Conservation (phyloP, 2,329 filamentous ascomycete species). For the Ceratocystis cacaofunesta region DNA sequence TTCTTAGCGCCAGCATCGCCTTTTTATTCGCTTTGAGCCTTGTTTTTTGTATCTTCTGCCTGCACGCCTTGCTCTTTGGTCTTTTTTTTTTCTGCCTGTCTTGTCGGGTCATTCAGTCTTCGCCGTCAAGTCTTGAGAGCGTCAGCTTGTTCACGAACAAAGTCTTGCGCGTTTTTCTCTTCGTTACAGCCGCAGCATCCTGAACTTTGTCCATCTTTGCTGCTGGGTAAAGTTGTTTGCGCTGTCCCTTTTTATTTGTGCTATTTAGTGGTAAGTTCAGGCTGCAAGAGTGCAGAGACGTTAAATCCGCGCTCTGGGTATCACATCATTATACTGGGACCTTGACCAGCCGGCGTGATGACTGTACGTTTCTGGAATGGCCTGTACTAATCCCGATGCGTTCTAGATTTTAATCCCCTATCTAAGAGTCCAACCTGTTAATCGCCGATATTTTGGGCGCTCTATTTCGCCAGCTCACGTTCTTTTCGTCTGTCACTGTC, state of each 20-base stretch:
- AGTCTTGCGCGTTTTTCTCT: constrained; percentile 1
- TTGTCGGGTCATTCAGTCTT: neutral
- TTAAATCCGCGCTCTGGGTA: too few species aligned
- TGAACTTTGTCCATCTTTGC: neutral
- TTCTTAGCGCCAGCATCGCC: constrained; percentile 3
- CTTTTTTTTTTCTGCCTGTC: neutral
- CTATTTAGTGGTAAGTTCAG: constrained; percentile 11
- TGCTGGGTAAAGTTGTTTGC: neutral
- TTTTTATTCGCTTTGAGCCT: neutral
- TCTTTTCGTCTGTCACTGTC: neutral
- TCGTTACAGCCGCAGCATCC: constrained; percentile 12
- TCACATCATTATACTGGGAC: neutral
- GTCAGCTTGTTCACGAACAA: neutral
- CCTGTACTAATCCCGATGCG: neutral
- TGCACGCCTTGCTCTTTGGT: neutral
- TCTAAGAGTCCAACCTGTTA: neutral
- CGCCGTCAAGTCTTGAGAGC: neutral
- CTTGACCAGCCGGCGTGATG: neutral
- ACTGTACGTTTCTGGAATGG: neutral
- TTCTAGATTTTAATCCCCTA: constrained; percentile 8
- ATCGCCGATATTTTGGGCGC: neutral
- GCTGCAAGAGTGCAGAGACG: too few species aligned
- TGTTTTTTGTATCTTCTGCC: neutral
- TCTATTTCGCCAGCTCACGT: neutral
- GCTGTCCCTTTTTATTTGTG: constrained; percentile 11